Evolutionary conservation across 768 basidiomycete genomes (phyloP).

Genomic region (Tephrocybe sp.): DNA sequence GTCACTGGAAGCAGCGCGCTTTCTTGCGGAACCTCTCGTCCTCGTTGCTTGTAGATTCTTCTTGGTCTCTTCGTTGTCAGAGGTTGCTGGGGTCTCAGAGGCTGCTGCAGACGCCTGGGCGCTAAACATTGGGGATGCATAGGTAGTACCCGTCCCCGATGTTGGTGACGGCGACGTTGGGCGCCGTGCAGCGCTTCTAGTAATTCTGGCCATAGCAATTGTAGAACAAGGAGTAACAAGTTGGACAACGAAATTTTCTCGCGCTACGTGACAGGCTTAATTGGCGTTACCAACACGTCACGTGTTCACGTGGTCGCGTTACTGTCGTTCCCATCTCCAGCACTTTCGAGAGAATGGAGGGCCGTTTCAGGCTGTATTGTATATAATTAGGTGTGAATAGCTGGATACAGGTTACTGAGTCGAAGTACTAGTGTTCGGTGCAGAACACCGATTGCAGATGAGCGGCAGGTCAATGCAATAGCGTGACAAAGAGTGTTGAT

Average conservation of each 20-base stretch:
- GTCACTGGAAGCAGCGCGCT: slow-evolving; percentile 26
- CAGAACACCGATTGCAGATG: background rate
- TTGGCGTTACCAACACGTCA: slow-evolving; percentile 27
- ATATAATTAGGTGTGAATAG: background rate
- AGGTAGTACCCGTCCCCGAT: slow-evolving; percentile 43
- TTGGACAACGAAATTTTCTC: slow-evolving; percentile 18
- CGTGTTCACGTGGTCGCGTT: slow-evolving; percentile 28
- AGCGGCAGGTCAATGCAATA: no score
- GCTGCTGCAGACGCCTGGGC: slow-evolving; percentile 39
- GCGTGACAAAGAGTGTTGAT: slow-evolving; percentile 1
- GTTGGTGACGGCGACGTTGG: slow-evolving; percentile 30
- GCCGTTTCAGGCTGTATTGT: no score
- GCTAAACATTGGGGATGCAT: slow-evolving; percentile 54
- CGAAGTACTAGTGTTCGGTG: background rate
- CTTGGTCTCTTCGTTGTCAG: slow-evolving; percentile 33
- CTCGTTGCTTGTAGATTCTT: slow-evolving; percentile 20
- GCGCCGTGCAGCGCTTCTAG: slow-evolving; percentile 31
- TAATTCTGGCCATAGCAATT: slow-evolving; percentile 31
- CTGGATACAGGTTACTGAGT: slow-evolving; percentile 1
- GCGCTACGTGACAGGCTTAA: slow-evolving; percentile 28
- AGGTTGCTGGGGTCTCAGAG: slow-evolving; percentile 56
- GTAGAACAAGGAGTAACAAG: slow-evolving; percentile 9
- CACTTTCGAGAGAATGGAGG: no score
- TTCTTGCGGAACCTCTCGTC: slow-evolving; percentile 12
- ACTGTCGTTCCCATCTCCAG: no score